Percentiles rank a stretch among this genome's conserved stretches.
These are phyloP conservation scores for Aspergillus sclerotioniger DNA, from an alignment of 495 filamentous ascomycete species.

Conservation along the genomic window DNA sequence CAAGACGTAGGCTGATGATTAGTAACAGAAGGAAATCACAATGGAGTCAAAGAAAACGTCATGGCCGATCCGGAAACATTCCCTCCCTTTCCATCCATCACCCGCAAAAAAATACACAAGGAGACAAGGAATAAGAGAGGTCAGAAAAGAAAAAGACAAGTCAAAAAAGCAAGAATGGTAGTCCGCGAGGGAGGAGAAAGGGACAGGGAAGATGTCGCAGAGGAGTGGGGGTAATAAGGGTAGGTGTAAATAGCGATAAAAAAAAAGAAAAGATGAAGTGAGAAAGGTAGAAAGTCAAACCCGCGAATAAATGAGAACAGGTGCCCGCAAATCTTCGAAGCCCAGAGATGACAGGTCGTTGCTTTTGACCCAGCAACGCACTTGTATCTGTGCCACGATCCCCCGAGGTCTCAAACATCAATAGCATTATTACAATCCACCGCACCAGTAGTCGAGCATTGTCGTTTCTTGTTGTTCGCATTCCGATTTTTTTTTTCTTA, in stretches of 20 bases:
- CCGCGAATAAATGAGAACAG: conserved; percentile 23
- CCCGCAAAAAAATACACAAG: conserved; percentile 39
- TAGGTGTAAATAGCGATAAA: conserved; percentile 19
- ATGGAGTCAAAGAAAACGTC: conserved; percentile 28
- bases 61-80: conserved; percentile 38
- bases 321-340: conserved; percentile 16
- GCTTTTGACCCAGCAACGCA: conserved; percentile 8
- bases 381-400: conserved; percentile 15
- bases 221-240: conserved; percentile 15
- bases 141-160: conserved; percentile 27
- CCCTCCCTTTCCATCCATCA: conserved; percentile 32
- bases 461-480: conserved; percentile 11
- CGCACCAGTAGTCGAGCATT: conserved; percentile 17
- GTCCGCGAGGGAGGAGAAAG: conserved; percentile 12
- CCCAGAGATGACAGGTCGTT: neutral
- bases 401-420: conserved; percentile 8
- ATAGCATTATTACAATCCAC: conserved; percentile 23
- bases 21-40: conserved; percentile 30
- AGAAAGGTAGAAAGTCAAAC: conserved; percentile 13
- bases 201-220: conserved; percentile 17
- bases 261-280: conserved; percentile 17
- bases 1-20: conserved; percentile 26
- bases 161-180: conserved; percentile 23
- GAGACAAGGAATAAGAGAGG: conserved; percentile 31
- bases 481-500: conserved; percentile 12